Evolutionary conservation across 352 stramenopile species (phyloP).

Genomic region (Pythium folliculosum): DNA sequence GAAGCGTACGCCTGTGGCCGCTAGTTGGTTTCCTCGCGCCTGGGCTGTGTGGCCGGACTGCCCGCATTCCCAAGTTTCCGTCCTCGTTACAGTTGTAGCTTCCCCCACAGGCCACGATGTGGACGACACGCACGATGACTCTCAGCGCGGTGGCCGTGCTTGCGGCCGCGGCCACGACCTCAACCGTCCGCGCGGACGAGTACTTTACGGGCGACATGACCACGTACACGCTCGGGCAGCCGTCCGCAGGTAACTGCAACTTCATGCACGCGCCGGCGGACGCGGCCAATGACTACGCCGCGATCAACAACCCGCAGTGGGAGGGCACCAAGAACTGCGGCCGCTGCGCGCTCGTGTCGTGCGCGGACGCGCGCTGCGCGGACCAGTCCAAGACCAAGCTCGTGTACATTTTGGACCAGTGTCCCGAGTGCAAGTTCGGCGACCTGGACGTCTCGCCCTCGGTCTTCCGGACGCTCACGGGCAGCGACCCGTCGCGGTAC

Average conservation of each 20-base stretch:
- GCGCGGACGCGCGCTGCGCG: constrained; percentile 44
- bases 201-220: constrained; percentile 27
- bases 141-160: not conserved
- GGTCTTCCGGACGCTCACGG: constrained; percentile 39
- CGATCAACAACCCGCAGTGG: constrained; percentile 63
- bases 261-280: constrained; percentile 49
- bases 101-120: no score
- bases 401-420: constrained; percentile 71
- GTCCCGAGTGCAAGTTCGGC: constrained; percentile 46
- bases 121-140: no score
- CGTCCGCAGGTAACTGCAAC: constrained; percentile 45
- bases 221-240: constrained; percentile 25
- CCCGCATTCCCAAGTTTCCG: not conserved
- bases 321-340: constrained; percentile 49
- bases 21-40: not conserved
- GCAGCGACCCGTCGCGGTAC: constrained; percentile 22
- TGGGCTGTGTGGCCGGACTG: not conserved
- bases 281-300: constrained; percentile 52
- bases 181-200: not conserved
- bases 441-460: constrained; percentile 57
- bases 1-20: not conserved
- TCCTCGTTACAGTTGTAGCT: not conserved
- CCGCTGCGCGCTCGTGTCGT: constrained; percentile 33
- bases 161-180: not conserved
- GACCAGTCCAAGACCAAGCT: constrained; percentile 36